phyloP scores from a whole-genome alignment of 257 asterid species.

The Galeopsis tetrahit region DNA sequence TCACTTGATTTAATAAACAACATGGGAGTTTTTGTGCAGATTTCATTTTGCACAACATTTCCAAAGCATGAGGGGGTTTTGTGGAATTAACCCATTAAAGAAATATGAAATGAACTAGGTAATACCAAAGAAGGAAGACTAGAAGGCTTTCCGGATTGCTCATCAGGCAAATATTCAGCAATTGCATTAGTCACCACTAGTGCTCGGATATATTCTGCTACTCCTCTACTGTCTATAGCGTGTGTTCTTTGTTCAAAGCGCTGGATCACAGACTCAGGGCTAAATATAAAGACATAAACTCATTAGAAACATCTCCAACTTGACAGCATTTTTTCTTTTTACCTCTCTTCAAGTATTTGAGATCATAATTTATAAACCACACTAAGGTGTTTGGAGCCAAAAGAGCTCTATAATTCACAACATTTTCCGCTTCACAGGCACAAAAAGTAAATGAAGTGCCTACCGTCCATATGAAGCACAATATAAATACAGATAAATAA shows the following conservation, averaged over 20 bases:
- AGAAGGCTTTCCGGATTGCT: conserved; percentile 88
- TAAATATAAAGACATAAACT: conserved; percentile 36
- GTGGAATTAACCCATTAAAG: background rate
- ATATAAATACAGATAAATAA: no score
- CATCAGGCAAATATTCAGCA: conserved; percentile 89
- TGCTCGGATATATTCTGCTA: conserved; percentile 87
- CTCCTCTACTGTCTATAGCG: conserved; percentile 90
- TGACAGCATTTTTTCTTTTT: background rate
- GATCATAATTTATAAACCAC: no score
- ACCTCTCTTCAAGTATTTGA: background rate
- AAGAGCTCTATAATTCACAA: no score
- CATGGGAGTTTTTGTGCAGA: no score
- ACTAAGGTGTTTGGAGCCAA: no score
- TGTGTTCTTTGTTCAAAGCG: conserved; percentile 91
- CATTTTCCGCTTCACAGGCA: no score
- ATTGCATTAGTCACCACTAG: conserved; percentile 82
- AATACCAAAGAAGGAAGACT: conserved; percentile 94
- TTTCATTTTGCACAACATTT: no score
- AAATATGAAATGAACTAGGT: background rate
- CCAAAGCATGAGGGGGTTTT: no score
- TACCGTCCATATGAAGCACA: no score
- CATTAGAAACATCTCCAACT: conserved; percentile 31
- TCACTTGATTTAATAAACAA: no score
- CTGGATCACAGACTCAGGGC: conserved; percentile 94
- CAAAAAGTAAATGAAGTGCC: no score